Conservation (phyloP, 31 red algal genomes). For the Asparagopsis taxiformis region DNA sequence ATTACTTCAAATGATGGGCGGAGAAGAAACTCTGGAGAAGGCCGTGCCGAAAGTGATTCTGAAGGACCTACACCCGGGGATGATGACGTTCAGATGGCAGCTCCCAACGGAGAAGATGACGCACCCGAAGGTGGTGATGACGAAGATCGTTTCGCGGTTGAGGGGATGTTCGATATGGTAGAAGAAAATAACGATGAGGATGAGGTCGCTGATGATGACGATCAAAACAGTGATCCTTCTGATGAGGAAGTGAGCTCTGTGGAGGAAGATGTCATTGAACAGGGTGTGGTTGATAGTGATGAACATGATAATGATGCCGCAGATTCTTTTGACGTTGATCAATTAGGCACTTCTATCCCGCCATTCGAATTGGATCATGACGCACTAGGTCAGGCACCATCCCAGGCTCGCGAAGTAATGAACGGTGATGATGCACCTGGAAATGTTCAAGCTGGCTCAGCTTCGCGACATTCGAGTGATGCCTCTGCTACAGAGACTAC, state of each 20-base stretch:
- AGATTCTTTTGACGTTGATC: conserved; percentile 56
- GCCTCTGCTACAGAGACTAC: conserved; percentile 21
- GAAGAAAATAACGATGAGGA: conserved; percentile 35
- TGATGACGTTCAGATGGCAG: conserved; percentile 7
- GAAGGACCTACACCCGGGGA: conserved; percentile 14
- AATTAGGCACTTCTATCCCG: conserved; percentile 45
- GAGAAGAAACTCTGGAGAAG: too few species aligned
- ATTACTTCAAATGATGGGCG: too few species aligned
- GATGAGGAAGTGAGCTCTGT: conserved; percentile 68
- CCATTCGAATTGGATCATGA: conserved; percentile 70
- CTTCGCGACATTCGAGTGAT: conserved; percentile 20
- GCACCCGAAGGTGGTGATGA: conserved; percentile 27
- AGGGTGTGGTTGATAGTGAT: conserved; percentile 41
- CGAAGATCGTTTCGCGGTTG: conserved; percentile 34
- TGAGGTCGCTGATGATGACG: too few species aligned
- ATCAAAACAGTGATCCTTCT: conserved; percentile 46
- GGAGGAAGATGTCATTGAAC: conserved; percentile 74
- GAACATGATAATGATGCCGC: conserved; percentile 53
- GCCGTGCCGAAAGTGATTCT: too few species aligned
- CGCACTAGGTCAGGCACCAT: conserved; percentile 25
- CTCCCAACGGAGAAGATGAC: conserved; percentile 20
- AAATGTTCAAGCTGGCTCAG: conserved; percentile 8
- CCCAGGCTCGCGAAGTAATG: not conserved
- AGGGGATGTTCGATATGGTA: conserved; percentile 29
- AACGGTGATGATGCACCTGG: conserved; percentile 5